Percentiles rank a stretch among this genome's conserved stretches.
These are phyloP conservation scores for Vigna reflexopilosa DNA, from an alignment of 306 rosid genomes.

Conservation along the genomic window DNA sequence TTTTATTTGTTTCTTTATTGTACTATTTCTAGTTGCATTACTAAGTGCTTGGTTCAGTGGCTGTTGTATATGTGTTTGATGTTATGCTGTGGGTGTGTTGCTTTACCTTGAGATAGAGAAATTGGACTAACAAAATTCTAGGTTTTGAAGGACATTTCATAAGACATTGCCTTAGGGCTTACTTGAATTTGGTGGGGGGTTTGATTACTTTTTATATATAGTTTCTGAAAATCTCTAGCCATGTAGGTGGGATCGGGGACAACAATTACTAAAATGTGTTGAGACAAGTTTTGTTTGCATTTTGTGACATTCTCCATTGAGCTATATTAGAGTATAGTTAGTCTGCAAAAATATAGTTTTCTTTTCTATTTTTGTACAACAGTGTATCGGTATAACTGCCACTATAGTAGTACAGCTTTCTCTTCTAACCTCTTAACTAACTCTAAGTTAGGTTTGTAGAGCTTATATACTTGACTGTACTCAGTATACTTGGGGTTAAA, in stretches of 20 bases:
- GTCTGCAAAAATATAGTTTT: too few relatives aligned
- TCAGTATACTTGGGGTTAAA: too few relatives aligned
- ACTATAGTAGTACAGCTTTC: too few relatives aligned
- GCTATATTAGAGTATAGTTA: background rate
- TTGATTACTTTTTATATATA: background rate
- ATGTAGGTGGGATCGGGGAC: background rate
- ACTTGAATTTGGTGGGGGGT: slow-evolving; percentile 5
- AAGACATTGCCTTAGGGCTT: slow-evolving; percentile 3
- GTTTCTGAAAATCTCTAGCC: background rate
- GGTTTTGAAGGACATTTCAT: background rate
- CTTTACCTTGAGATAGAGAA: background rate
- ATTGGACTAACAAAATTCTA: background rate
- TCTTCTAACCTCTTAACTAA: too few relatives aligned
- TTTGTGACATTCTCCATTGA: slow-evolving; percentile 5
- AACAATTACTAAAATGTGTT: background rate
- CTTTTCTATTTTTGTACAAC: too few relatives aligned
- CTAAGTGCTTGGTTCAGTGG: background rate
- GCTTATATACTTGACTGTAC: too few relatives aligned
- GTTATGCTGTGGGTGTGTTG: background rate
- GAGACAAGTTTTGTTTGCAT: slow-evolving; percentile 26
- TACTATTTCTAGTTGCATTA: background rate
- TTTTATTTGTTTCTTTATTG: background rate
- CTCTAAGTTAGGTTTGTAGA: too few relatives aligned
- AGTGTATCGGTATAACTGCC: too few relatives aligned
- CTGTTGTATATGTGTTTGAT: background rate